These are phyloP conservation scores for Helotiales sp. DNA, from an alignment of 2,329 filamentous ascomycete genomes.

Conservation along the genomic window DNA sequence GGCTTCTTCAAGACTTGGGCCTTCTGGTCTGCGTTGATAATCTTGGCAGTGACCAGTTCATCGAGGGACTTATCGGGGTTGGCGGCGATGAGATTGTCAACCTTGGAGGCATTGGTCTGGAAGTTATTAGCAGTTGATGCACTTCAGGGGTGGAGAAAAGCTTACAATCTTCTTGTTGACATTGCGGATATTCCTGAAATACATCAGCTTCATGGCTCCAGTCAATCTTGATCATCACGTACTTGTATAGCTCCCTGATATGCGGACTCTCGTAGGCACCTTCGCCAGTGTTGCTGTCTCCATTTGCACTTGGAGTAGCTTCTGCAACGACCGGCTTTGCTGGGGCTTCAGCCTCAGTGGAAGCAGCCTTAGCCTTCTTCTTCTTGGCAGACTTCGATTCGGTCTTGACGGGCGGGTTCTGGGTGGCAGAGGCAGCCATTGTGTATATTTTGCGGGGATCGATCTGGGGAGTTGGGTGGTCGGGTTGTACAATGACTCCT, in stretches of 20 bases:
- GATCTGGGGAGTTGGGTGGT: neutral
- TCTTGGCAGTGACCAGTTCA: conserved; percentile 67
- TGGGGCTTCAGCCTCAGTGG: conserved; percentile 53
- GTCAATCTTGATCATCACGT: conserved; percentile 37
- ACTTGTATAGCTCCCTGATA: conserved; percentile 91
- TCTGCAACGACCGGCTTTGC: conserved; percentile 46
- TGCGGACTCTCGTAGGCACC: conserved; percentile 71
- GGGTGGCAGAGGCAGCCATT: conserved; percentile 65
- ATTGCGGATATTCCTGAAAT: conserved; percentile 81
- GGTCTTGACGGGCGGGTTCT: conserved; percentile 60
- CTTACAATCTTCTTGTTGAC: conserved; percentile 91
- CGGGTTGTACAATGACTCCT: conserved; percentile 11
- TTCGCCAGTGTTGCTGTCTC: conserved; percentile 43
- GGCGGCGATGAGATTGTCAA: conserved; percentile 67
- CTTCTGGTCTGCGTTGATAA: conserved; percentile 82
- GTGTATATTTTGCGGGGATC: conserved; percentile 11
- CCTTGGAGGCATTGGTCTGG: conserved; percentile 70
- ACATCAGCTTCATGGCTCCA: conserved; percentile 12
- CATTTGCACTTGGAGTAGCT: conserved; percentile 49
- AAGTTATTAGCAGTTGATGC: conserved; percentile 17
- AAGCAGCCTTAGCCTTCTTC: conserved; percentile 64
- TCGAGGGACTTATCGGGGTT: conserved; percentile 72
- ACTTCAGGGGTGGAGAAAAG: conserved; percentile 17
- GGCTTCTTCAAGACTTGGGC: conserved; percentile 77
- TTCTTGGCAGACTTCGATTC: conserved; percentile 69